phyloP scores from a whole-genome alignment of 176 grass and related monocot species.

The Miscanthus lutarioriparius region DNA sequence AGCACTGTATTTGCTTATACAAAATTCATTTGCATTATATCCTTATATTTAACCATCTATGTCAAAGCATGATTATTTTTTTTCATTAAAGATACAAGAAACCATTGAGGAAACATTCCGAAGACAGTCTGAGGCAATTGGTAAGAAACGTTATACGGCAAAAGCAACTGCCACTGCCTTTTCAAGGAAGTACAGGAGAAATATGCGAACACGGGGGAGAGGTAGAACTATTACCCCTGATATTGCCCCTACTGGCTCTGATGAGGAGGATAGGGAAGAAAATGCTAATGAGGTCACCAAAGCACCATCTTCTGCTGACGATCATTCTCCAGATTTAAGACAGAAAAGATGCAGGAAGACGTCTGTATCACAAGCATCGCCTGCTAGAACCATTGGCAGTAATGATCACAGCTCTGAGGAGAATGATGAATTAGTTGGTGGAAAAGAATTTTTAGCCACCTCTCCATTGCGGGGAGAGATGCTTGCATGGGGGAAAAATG shows the following conservation, averaged over 20 bases:
- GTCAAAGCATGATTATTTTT: neutral
- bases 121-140: constrained; percentile 66
- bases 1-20: constrained; percentile 7
- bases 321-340: constrained; percentile 60
- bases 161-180: constrained; percentile 51
- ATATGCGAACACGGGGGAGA: constrained; percentile 49
- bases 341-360: constrained; percentile 58
- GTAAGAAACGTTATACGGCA: constrained; percentile 56
- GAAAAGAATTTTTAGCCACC: constrained; percentile 52
- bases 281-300: constrained; percentile 60
- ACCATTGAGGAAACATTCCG: constrained; percentile 68
- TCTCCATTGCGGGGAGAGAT: constrained; percentile 71
- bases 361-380: constrained; percentile 45
- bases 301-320: constrained; percentile 67
- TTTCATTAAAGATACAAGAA: constrained; percentile 76
- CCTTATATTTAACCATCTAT: constrained; percentile 26
- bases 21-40: constrained; percentile 4
- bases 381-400: constrained; percentile 50
- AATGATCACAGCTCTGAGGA: constrained; percentile 52
- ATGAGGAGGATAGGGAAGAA: constrained; percentile 69
- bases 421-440: constrained; percentile 46
- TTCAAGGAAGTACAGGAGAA: constrained; percentile 62
- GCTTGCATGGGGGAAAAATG: constrained; percentile 87
- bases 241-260: constrained; percentile 37
- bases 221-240: constrained; percentile 46